Conservation (phyloP, 2,329 filamentous ascomycete genomes). For the Pseudocercospora musae region DNA sequence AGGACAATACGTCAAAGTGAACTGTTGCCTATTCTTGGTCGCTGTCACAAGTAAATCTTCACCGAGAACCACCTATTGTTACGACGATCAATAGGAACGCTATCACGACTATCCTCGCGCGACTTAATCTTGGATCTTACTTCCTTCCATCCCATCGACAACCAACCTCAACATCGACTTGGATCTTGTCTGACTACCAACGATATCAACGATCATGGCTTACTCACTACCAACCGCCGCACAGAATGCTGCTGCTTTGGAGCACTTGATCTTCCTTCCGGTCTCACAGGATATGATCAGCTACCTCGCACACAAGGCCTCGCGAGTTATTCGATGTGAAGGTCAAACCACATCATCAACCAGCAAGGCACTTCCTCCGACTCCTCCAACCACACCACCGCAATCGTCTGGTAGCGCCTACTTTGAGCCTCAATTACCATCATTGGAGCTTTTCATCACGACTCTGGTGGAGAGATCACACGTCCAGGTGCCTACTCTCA, state of each 20-base stretch:
- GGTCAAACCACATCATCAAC: constrained; percentile 35
- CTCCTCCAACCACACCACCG: constrained; percentile 56
- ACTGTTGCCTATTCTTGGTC: constrained; percentile 7
- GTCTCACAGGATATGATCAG: constrained; percentile 74
- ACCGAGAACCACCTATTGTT: constrained; percentile 28
- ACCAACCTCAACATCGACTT: constrained; percentile 15
- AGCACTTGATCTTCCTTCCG: constrained; percentile 74
- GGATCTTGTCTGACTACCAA: constrained; percentile 14
- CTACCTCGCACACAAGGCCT: constrained; percentile 71
- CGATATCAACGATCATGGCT: constrained; percentile 39
- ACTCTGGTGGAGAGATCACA: constrained; percentile 89
- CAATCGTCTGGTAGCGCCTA: constrained; percentile 48
- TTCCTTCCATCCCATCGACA: constrained; percentile 12
- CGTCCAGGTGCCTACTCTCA: constrained; percentile 93
- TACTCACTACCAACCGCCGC: constrained; percentile 42
- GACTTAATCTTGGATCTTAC: constrained; percentile 10
- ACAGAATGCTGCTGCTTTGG: constrained; percentile 69
- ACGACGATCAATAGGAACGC: constrained; percentile 27
- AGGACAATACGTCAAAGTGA: constrained; percentile 8
- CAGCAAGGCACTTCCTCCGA: constrained; percentile 53
- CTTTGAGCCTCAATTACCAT: constrained; percentile 60
- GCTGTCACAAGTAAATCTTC: constrained; percentile 5
- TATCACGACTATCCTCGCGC: constrained; percentile 12
- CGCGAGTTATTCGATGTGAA: constrained; percentile 78
- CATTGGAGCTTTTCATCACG: constrained; percentile 85